Evolutionary conservation across 1,284 basidiomycete species (phyloP).

Genomic region (Sporisorium scitamineum): DNA sequence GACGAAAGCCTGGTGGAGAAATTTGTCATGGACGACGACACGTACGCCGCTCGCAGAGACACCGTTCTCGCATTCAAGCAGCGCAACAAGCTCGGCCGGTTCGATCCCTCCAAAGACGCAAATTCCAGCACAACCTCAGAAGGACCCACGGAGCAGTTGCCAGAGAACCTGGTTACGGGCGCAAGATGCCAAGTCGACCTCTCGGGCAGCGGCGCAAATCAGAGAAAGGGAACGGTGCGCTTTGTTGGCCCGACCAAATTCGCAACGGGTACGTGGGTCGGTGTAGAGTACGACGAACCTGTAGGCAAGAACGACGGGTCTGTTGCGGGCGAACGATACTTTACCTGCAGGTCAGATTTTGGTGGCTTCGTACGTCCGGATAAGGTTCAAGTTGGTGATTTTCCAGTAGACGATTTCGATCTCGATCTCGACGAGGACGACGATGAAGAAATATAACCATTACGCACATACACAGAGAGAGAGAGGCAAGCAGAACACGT

Average conservation of each 20-base stretch:
- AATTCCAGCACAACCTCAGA: conserved; percentile 53
- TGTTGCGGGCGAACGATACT: conserved; percentile 86
- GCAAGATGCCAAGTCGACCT: conserved; percentile 86
- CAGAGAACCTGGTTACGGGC: conserved; percentile 74
- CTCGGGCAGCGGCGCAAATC: conserved; percentile 56
- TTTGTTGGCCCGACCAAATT: conserved; percentile 87
- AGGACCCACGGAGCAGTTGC: conserved; percentile 13
- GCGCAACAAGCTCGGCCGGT: conserved; percentile 87
- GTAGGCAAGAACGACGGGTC: conserved; percentile 94
- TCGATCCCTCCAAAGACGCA: conserved; percentile 72
- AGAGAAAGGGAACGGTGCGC: conserved; percentile 83
- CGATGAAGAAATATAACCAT: conserved; percentile 43
- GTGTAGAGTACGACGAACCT: conserved; percentile 95
- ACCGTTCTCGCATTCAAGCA: conserved; percentile 92
- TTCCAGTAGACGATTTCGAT: conserved; percentile 72
- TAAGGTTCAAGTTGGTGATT: conserved; percentile 85
- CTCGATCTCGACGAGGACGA: conserved; percentile 41
- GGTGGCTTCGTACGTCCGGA: conserved; percentile 90
- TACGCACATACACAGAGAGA: not conserved
- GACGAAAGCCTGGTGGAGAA: conserved; percentile 90
- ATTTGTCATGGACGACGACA: conserved; percentile 86
- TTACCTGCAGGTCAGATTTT: conserved; percentile 80
- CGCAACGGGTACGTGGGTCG: conserved; percentile 80
- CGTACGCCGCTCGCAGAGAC: conserved; percentile 80
- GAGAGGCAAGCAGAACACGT: not conserved